Conservation (phyloP, 164 flowering plant species). For the Aristolochia californica region DNA sequence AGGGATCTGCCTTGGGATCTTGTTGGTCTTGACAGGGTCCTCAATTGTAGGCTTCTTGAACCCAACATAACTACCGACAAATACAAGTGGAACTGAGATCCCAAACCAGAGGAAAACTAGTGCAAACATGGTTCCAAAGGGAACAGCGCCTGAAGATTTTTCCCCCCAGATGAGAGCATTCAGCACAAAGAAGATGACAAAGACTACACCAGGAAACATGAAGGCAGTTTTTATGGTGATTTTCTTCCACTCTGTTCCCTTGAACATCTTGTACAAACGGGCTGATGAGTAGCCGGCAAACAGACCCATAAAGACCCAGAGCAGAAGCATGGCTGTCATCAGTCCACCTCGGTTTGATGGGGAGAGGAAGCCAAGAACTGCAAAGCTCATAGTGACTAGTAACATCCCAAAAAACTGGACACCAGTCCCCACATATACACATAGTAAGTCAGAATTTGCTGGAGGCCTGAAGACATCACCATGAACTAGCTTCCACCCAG, state of each 20-base stretch:
- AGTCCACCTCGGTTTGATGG: slow-evolving; percentile 83
- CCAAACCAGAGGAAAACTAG: slow-evolving; percentile 77
- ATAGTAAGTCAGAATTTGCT: slow-evolving; percentile 56
- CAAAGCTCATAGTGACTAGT: slow-evolving; percentile 76
- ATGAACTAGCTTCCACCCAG: slow-evolving; percentile 89
- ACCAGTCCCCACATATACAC: slow-evolving; percentile 87
- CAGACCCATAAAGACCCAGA: slow-evolving; percentile 89
- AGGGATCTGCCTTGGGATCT: slow-evolving; percentile 82
- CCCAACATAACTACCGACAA: slow-evolving; percentile 73
- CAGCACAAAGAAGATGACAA: slow-evolving; percentile 57
- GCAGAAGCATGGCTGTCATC: slow-evolving; percentile 81
- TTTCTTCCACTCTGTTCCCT: slow-evolving; percentile 83
- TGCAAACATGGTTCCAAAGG: slow-evolving; percentile 88
- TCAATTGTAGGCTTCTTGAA: slow-evolving; percentile 72
- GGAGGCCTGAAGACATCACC: slow-evolving; percentile 95
- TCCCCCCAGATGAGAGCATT: slow-evolving; percentile 82
- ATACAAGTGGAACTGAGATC: slow-evolving; percentile 83
- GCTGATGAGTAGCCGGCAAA: slow-evolving; percentile 82
- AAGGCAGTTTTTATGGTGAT: slow-evolving; percentile 67
- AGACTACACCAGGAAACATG: slow-evolving; percentile 59
- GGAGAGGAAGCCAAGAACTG: slow-evolving; percentile 75
- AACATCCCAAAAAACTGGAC: slow-evolving; percentile 87
- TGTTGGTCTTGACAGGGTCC: slow-evolving; percentile 79
- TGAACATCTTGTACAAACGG: slow-evolving; percentile 83
- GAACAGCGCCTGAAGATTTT: slow-evolving; percentile 81